Percentiles rank a stretch among this genome's conserved stretches.
These are phyloP conservation scores for Trichoderma gracile DNA, from an alignment of 2,329 filamentous ascomycete species.

Conservation along the genomic window DNA sequence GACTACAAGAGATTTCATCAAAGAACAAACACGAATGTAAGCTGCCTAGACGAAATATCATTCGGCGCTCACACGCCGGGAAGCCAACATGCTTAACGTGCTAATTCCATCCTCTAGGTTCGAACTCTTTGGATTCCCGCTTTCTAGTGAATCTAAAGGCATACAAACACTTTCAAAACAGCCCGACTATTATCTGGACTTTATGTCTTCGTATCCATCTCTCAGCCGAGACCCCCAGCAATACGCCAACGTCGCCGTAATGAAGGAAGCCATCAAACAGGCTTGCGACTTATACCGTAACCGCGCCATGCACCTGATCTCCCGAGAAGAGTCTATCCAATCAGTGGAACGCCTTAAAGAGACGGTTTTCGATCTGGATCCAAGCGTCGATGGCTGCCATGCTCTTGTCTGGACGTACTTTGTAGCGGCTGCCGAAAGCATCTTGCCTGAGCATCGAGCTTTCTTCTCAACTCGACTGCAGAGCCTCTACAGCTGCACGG, in stretches of 20 bases:
- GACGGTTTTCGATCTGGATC: slow-evolving; percentile 13
- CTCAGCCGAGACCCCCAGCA: slow-evolving; percentile 10
- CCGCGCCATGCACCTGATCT: slow-evolving; percentile 14
- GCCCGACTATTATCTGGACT: slow-evolving; percentile 15
- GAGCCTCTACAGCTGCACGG: slow-evolving; percentile 18
- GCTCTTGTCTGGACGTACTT: slow-evolving; percentile 22
- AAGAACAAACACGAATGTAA: slow-evolving; percentile 17
- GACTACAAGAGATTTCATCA: slow-evolving; percentile 13
- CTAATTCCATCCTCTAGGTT: not conserved
- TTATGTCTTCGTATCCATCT: slow-evolving; percentile 15
- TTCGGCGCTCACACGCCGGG: too few species aligned
- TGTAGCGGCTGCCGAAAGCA: slow-evolving; percentile 14
- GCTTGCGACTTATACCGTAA: slow-evolving; percentile 17
- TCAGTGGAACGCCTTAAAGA: slow-evolving; percentile 15
- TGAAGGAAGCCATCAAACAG: slow-evolving; percentile 18
- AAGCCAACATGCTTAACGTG: not conserved
- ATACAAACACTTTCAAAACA: slow-evolving; percentile 9
- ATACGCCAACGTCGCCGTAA: slow-evolving; percentile 13
- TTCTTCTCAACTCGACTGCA: slow-evolving; percentile 16
- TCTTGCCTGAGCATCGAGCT: slow-evolving; percentile 1
- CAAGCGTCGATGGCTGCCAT: slow-evolving; percentile 13
- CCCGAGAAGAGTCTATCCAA: slow-evolving; percentile 7
- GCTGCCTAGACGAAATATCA: not conserved
- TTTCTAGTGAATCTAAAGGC: slow-evolving; percentile 19
- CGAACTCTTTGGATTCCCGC: slow-evolving; percentile 14